Evolutionary conservation across 1,139 yeast species (phyloP).

Genomic region (Taiozyma onychis): DNA sequence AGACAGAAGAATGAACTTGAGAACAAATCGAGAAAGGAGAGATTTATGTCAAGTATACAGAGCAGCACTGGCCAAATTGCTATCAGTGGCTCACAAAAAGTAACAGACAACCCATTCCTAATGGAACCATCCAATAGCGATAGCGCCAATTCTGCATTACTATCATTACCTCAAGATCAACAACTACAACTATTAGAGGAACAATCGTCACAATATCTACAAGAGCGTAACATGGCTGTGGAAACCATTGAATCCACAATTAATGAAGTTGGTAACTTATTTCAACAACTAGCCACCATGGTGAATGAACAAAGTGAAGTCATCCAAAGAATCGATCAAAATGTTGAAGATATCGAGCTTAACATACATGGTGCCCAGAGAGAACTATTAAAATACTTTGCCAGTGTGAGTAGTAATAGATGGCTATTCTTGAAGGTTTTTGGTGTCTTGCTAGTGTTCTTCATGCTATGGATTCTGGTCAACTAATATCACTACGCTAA

Average conservation of each 20-base stretch:
- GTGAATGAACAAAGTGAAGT: conserved; percentile 97
- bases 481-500: conserved; percentile 34
- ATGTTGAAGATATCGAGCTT: conserved; percentile 87
- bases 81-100: conserved; percentile 8
- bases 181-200: conserved; percentile 73
- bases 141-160: conserved; percentile 10
- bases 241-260: conserved; percentile 95
- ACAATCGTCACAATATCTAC: conserved; percentile 62
- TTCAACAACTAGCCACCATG: conserved; percentile 95
- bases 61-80: conserved; percentile 14
- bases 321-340: conserved; percentile 90
- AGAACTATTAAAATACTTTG: conserved; percentile 84
- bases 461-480: conserved; percentile 73
- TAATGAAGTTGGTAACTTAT: conserved; percentile 91
- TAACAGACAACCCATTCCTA: conserved; percentile 36
- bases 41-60: conserved; percentile 55
- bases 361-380: conserved; percentile 94
- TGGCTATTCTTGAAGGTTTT: conserved; percentile 90
- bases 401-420: conserved; percentile 81
- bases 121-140: conserved; percentile 16
- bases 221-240: conserved; percentile 83
- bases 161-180: conserved; percentile 64
- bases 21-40: conserved; percentile 78
- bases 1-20: conserved; percentile 83
- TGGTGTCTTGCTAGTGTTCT: conserved; percentile 76